Percentiles rank a stretch among this genome's conserved stretches.
These are phyloP conservation scores for Exophiala sp. DNA, from an alignment of 2,329 filamentous ascomycete genomes.

Conservation along the genomic window DNA sequence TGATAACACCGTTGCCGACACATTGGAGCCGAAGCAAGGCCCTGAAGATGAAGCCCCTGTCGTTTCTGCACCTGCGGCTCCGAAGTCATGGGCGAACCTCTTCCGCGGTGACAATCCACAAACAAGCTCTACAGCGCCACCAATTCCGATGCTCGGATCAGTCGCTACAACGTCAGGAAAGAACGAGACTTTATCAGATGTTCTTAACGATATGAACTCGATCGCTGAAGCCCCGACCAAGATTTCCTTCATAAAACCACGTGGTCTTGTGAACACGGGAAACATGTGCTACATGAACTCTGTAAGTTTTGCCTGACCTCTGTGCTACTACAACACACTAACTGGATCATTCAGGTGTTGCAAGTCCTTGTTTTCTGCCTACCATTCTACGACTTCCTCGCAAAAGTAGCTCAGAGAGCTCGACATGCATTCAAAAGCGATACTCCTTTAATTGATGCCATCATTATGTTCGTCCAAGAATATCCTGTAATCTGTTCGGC, in stretches of 20 bases:
- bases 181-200: constrained; percentile 67
- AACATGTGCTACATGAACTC: constrained; percentile 99
- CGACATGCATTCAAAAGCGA: constrained; percentile 92
- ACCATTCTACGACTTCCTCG: constrained; percentile 91
- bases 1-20: constrained; percentile 9
- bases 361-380: constrained; percentile 92
- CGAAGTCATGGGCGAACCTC: constrained; percentile 67
- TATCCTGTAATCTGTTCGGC: constrained; percentile 84
- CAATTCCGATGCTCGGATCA: constrained; percentile 20
- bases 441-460: constrained; percentile 87
- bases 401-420: constrained; percentile 78
- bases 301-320: constrained; percentile 51
- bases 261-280: constrained; percentile 91
- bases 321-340: constrained; percentile 19
- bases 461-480: constrained; percentile 96
- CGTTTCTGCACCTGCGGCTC: constrained; percentile 43
- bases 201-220: constrained; percentile 69
- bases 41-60: constrained; percentile 37
- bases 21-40: not conserved
- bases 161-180: constrained; percentile 41
- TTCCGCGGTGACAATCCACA: constrained; percentile 52
- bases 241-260: constrained; percentile 81
- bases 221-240: constrained; percentile 53
- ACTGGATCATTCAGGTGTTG: constrained; percentile 62
- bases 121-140: constrained; percentile 31